Evolutionary conservation across 495 filamentous ascomycete genomes (phyloP), one percentile per base, ranked within the genome.

Genomic region (Darksidea phi): DNA sequence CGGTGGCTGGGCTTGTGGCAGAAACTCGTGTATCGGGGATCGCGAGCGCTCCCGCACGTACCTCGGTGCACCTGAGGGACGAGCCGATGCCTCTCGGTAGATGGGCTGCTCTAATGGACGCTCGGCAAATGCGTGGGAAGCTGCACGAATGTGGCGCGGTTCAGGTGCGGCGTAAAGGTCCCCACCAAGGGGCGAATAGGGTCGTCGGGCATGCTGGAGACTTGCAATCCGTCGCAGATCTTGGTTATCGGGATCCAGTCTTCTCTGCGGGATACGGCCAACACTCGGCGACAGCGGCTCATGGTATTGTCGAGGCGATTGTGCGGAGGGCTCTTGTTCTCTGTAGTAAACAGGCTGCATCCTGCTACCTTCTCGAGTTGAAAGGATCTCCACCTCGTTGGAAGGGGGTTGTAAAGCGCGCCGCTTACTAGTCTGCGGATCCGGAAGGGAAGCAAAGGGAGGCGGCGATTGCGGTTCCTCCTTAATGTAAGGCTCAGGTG

Each of bases 401-500:
- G 54, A 74, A 24, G 74, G 71, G 34, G 82, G 79, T 60, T 79
- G 79, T 46, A 82, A 75, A 43, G 80, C 75, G 62, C 82, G 83
- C 46, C 41, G 76, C 69, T 65, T 50, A 77, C 77, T 32, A 75
- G 78, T 58, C 37, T 58, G 58, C 32, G 61, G 21, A 25, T 68
- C 59, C 1, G 53, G 45, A 24, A 57, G 51, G 36, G 49, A 54
- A 32, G 79, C 74, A 49, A 89, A 78, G 13, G 88, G 89, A 18
- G 89, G 90, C 1, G 89, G 89, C 0, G 91, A 96, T 12, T 87
- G 79, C 7, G 91, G 91, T 71, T 97, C 92, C 61, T 87, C 82
- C 69, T 97, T 97, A 69, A 97, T 91, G 67, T 83, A 83, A 7
- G 88, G 80, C 45, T 78, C 79, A 21, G 75, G 69, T 15, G 63